Percentiles rank a stretch among this genome's conserved stretches.
Evolutionary conservation across 2,329 filamentous ascomycete species (phyloP).

Genomic region (Colletotrichum endophyticum): DNA sequence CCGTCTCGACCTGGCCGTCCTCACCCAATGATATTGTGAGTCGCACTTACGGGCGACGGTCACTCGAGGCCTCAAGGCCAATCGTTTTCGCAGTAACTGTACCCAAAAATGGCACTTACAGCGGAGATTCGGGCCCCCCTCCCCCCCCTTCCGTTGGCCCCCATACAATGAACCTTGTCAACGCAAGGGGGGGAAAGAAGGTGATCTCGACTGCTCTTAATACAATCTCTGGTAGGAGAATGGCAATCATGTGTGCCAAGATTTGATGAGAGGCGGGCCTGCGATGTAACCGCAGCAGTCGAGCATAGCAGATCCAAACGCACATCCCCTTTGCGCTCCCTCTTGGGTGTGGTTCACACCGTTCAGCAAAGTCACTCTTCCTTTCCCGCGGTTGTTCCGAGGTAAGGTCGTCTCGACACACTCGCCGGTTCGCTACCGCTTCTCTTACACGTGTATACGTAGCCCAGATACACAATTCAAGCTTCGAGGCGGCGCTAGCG

Average conservation of each 20-base stretch:
- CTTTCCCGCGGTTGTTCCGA: neutral
- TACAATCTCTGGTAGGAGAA: neutral
- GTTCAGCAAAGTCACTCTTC: neutral
- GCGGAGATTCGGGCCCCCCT: neutral
- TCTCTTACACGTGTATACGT: neutral
- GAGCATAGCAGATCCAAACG: neutral
- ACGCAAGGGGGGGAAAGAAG: neutral
- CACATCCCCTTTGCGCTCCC: neutral
- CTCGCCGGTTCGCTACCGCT: neutral
- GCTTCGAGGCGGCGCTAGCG: neutral
- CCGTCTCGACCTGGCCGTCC: neutral
- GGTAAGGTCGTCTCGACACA: neutral
- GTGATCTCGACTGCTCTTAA: neutral
- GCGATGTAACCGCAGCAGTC: neutral
- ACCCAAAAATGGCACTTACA: neutral
- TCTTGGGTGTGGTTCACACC: neutral
- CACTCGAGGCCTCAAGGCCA: neutral
- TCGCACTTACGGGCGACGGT: neutral
- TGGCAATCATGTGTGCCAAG: slow-evolving; percentile 8
- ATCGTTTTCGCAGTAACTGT: neutral
- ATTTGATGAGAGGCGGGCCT: neutral
- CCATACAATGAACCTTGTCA: neutral
- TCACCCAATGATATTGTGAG: neutral
- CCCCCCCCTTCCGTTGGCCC: neutral
- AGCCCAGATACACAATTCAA: neutral